Percentiles rank a stretch among this genome's conserved stretches.
phyloP scores from a whole-genome alignment of 345 rosid genomes.

The Gossypium mustelinum region DNA sequence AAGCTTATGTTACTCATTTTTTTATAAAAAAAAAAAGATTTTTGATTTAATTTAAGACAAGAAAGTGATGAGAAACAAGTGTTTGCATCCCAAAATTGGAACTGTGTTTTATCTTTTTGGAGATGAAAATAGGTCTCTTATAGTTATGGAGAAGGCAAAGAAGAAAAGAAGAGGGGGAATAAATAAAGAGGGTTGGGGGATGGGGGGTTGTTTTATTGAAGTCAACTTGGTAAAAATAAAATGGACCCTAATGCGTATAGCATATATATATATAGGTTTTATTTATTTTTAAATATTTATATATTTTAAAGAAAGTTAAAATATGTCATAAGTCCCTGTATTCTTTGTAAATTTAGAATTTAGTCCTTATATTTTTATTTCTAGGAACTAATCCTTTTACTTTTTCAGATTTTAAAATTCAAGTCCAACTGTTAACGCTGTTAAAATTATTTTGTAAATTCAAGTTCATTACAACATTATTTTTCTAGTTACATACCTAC shows the following conservation, averaged over 20 bases:
- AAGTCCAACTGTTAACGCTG: too few species aligned
- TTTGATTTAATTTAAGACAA: neutral
- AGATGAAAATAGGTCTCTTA: neutral
- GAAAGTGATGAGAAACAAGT: conserved; percentile 6
- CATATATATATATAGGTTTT: neutral
- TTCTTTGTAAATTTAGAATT: too few species aligned
- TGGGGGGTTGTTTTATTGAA: neutral
- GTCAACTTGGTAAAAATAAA: conserved; percentile 11
- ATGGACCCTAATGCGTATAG: neutral
- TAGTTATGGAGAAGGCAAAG: neutral
- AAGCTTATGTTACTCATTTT: conserved; percentile 55
- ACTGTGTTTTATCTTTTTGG: neutral
- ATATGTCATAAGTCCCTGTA: too few species aligned
- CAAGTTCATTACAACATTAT: too few species aligned
- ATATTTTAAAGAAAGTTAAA: too few species aligned
- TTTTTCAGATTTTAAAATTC: too few species aligned
- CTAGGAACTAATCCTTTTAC: too few species aligned
- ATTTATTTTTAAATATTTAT: too few species aligned
- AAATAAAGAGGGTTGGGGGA: neutral
- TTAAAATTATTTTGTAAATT: too few species aligned
- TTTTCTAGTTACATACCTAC: too few species aligned
- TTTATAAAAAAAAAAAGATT: neutral
- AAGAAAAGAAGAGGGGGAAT: neutral
- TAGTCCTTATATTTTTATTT: too few species aligned
- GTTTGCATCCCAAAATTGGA: neutral